Percentiles rank a stretch among this genome's conserved stretches.
Evolutionary conservation across 257 asterid genomes (phyloP).

Genomic region (Rubia yunnanensis): DNA sequence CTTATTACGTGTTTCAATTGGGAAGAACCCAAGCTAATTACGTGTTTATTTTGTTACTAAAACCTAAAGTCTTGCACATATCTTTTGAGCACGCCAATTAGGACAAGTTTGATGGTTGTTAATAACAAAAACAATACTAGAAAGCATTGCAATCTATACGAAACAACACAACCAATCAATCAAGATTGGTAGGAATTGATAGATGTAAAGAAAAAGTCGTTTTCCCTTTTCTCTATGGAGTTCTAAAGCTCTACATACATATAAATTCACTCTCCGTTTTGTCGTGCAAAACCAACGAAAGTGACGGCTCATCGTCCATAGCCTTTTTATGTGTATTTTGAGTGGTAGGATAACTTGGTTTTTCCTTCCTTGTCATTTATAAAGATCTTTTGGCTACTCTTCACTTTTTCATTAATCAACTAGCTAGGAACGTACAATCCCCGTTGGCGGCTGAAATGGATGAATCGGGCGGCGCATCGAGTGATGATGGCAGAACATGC

Average conservation of each 20-base stretch:
- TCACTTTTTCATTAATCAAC: conserved; percentile 6
- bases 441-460: conserved; percentile 27
- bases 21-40: not conserved
- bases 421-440: not conserved
- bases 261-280: conserved; percentile 24
- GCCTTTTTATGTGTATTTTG: conserved; percentile 1
- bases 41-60: not conserved
- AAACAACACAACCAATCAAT: conserved; percentile 1
- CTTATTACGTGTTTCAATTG: not conserved
- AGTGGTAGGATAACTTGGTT: conserved; percentile 4
- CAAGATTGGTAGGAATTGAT: conserved; percentile 6
- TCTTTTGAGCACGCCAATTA: conserved; percentile 1
- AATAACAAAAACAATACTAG: conserved; percentile 6
- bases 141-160: not conserved
- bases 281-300: conserved; percentile 54
- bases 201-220: conserved; percentile 11
- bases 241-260: not conserved
- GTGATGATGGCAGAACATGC: conserved; percentile 52
- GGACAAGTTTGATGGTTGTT: not conserved
- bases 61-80: not conserved
- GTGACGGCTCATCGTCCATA: conserved; percentile 35
- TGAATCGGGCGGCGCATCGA: conserved; percentile 31
- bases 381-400: conserved; percentile 2
- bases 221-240: not conserved
- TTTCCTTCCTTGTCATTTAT: not conserved